These are phyloP conservation scores for Hygrocybe punicea DNA, from an alignment of 768 basidiomycete species.

Conservation along the genomic window DNA sequence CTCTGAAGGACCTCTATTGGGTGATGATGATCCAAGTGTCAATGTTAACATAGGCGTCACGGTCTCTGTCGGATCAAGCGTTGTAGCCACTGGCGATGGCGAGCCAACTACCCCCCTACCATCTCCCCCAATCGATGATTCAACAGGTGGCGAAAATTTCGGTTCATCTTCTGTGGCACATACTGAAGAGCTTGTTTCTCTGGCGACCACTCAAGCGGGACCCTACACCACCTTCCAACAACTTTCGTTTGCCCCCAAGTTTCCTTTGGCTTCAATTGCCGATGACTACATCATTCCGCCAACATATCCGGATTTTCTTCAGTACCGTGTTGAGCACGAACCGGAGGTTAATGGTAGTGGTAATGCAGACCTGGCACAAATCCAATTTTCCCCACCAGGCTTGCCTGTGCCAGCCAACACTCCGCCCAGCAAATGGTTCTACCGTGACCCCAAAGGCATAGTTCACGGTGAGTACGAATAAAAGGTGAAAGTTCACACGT, in stretches of 20 bases:
- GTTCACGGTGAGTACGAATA: conserved; percentile 59
- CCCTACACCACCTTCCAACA: conserved; percentile 93
- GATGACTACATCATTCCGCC: conserved; percentile 92
- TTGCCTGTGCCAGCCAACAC: conserved; percentile 66
- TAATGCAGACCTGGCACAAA: conserved; percentile 48
- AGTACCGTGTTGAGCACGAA: conserved; percentile 64
- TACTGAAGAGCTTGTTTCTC: conserved; percentile 63
- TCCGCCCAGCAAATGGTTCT: conserved; percentile 75
- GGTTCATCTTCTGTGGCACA: conserved; percentile 40
- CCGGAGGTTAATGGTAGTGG: conserved; percentile 45
- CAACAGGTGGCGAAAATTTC: conserved; percentile 33
- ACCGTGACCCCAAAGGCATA: conserved; percentile 76
- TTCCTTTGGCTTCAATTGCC: conserved; percentile 84
- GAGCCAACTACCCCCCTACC: conserved; percentile 41
- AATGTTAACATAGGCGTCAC: conserved; percentile 64
- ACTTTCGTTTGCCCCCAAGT: conserved; percentile 76
- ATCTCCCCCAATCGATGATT: conserved; percentile 42
- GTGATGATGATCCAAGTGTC: conserved; percentile 55
- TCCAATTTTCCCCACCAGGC: conserved; percentile 77
- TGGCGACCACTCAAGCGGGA: conserved; percentile 69
- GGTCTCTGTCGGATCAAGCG: conserved; percentile 42
- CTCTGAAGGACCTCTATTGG: conserved; percentile 42
- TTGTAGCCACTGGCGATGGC: conserved; percentile 35
- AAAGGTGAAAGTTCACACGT: not conserved
- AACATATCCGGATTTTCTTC: conserved; percentile 76